Conservation (phyloP, 495 filamentous ascomycete genomes). For the Penicillium diatomitis region DNA sequence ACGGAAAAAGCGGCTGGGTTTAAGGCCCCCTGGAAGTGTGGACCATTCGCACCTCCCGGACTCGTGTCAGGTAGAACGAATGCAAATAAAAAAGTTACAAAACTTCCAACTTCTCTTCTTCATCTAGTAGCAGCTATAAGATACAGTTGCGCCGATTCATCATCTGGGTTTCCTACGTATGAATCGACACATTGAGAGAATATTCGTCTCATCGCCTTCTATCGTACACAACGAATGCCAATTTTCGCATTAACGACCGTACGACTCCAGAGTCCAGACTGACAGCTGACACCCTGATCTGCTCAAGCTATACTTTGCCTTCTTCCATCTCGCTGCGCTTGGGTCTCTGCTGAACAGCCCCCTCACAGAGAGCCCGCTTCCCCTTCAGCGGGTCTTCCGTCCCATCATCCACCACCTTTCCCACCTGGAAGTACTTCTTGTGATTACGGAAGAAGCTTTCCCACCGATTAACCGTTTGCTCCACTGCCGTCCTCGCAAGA, state of each 20-base stretch:
- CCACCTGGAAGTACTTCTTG: slow-evolving; percentile 66
- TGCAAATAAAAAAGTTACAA: slow-evolving; percentile 27
- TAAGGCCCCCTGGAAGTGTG: slow-evolving; percentile 31
- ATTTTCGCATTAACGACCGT: not conserved
- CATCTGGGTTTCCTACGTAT: too few species aligned
- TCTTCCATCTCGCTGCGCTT: slow-evolving; percentile 24
- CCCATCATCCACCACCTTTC: slow-evolving; percentile 42
- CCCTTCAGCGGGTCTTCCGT: slow-evolving; percentile 18
- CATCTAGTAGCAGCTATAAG: not conserved
- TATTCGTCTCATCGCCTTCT: too few species aligned
- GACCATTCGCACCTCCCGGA: slow-evolving; percentile 21
- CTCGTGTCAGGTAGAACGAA: slow-evolving; percentile 25
- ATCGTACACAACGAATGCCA: too few species aligned
- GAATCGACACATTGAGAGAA: too few species aligned
- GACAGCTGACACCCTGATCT: too few species aligned
- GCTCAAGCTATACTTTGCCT: too few species aligned
- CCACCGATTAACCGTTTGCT: slow-evolving; percentile 38
- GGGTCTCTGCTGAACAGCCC: slow-evolving; percentile 32
- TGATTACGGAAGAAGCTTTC: slow-evolving; percentile 65
- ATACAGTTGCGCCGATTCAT: too few species aligned
- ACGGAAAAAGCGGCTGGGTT: slow-evolving; percentile 34
- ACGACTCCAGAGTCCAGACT: not conserved
- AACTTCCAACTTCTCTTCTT: slow-evolving; percentile 11
- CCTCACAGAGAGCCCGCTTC: slow-evolving; percentile 40
- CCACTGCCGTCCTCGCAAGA: slow-evolving; percentile 32